Percentiles rank a stretch among this genome's conserved stretches.
These are phyloP conservation scores for Trichoderma sp. DNA, from an alignment of 2,329 filamentous ascomycete genomes.

Conservation along the genomic window DNA sequence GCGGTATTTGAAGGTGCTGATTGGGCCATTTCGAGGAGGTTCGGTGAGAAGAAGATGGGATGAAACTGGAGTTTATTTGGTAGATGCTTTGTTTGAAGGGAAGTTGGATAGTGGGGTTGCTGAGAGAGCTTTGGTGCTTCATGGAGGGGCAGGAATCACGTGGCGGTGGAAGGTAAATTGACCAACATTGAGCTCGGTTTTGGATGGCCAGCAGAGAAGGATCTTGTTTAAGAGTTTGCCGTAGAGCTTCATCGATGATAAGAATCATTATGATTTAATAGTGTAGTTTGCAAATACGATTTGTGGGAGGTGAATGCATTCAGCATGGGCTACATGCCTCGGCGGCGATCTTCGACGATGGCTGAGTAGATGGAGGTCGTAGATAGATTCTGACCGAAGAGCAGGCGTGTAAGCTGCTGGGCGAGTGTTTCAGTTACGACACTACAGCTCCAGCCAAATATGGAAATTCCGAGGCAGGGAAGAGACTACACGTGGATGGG, in stretches of 20 bases:
- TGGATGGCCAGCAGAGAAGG: too few relatives aligned
- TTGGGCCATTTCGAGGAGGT: not conserved
- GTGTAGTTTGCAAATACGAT: not conserved
- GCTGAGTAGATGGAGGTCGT: not conserved
- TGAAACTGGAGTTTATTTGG: not conserved
- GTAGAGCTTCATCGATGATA: too few relatives aligned
- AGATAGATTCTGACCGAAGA: not conserved
- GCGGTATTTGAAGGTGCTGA: not conserved
- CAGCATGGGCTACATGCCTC: not conserved
- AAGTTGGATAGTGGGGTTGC: not conserved
- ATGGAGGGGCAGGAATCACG: constrained; percentile 18
- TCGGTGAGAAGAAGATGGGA: not conserved
- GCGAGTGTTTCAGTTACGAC: not conserved
- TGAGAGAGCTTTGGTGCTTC: constrained; percentile 21
- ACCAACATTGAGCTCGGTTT: not conserved
- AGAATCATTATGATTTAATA: not conserved
- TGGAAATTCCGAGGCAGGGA: not conserved
- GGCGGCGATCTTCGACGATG: not conserved
- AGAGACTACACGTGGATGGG: not conserved
- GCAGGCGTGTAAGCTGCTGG: too few relatives aligned
- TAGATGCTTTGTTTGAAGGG: not conserved
- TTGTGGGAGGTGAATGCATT: not conserved
- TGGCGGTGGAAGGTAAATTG: not conserved
- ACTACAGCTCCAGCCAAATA: not conserved
- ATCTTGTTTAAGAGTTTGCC: not conserved